Base-by-base conservation (phyloP, 108 stramenopile species). In the Aurantiochytrium sp. region DNA sequence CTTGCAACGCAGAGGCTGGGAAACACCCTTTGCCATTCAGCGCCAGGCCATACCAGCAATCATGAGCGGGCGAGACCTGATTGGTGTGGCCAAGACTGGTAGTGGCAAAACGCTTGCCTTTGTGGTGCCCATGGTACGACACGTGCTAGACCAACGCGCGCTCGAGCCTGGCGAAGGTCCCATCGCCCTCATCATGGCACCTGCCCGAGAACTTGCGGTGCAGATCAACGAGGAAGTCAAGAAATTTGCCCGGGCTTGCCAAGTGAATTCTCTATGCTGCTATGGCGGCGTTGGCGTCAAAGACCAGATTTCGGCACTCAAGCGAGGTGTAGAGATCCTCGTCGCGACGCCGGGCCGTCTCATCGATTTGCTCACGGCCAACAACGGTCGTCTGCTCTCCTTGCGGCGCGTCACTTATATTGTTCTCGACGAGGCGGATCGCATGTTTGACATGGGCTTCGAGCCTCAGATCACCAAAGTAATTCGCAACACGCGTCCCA, bases 391-490 rank as follows among this genome's bases (percentile, higher is more conserved):
- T 0, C 89, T 97, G n/a, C 92, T 99, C 45, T 95, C 95, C 43
- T 88, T 99, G 42, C 91, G 94, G 83, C 96, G 99, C 4, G 98
- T 98, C 4, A 96, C 97, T 2, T 97, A 95, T 90, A 98, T 98
- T 35, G 98, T 98, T 8, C 94, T 99, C 92, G 99, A 99, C 90
- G 99, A 99, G 91, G 97, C 98, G 57, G 99, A 99, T 93, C 94
- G 99, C 29, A 98, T 99, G 95, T 99, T 98, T 90, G 99, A 99
- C 93, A 99, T 99, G 99, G 99, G 99, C 60, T 99, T 99, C 90
- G 97, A 97, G 57, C 98, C 99, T 19, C 99, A 99, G 91, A 98
- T 99, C 88, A 91, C 92, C 44, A 97, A 96, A 58, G 96, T 99
- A 73, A 88, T 99, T 42, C 91, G 93, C 21, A 97, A 97, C 23